Percentiles rank a stretch among this genome's conserved stretches.
Conservation (phyloP, 441 rosid species). For the Gossypium schwendimanii region DNA sequence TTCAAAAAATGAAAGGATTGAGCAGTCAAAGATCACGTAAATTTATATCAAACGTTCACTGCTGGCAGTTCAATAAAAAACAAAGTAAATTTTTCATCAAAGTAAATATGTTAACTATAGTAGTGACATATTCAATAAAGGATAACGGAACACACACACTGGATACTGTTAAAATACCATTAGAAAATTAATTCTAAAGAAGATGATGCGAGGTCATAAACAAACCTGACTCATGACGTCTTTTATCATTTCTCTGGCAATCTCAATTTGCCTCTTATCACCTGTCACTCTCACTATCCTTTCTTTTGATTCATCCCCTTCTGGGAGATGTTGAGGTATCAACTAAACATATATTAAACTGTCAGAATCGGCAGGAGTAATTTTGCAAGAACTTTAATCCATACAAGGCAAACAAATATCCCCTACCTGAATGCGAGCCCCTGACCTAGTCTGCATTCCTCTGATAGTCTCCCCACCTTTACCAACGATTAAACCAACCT, state of each 20-base stretch:
- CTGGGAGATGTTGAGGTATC: conserved; percentile 86
- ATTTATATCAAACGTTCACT: neutral
- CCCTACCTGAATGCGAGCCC: conserved; percentile 94
- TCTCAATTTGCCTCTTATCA: conserved; percentile 74
- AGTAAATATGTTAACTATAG: neutral
- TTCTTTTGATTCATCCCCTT: conserved; percentile 83
- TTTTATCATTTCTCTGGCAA: conserved; percentile 67
- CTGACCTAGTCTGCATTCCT: conserved; percentile 75
- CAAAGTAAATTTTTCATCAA: neutral
- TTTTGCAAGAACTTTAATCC: neutral
- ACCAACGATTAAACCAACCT: conserved; percentile 94
- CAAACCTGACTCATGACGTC: conserved; percentile 90
- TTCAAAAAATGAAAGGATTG: neutral
- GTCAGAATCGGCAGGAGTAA: conserved; percentile 12
- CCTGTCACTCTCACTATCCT: conserved; percentile 82
- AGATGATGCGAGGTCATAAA: conserved; percentile 2
- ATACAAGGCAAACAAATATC: conserved; percentile 18
- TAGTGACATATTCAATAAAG: neutral
- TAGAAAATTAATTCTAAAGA: neutral
- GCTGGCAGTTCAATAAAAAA: neutral
- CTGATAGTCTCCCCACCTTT: conserved; percentile 91
- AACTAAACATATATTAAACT: conserved; percentile 35
- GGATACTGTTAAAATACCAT: neutral
- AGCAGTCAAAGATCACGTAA: neutral
- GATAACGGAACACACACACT: neutral